Base-by-base conservation (phyloP, 2,329 filamentous ascomycete genomes). In the Colletotrichum falcatum region DNA sequence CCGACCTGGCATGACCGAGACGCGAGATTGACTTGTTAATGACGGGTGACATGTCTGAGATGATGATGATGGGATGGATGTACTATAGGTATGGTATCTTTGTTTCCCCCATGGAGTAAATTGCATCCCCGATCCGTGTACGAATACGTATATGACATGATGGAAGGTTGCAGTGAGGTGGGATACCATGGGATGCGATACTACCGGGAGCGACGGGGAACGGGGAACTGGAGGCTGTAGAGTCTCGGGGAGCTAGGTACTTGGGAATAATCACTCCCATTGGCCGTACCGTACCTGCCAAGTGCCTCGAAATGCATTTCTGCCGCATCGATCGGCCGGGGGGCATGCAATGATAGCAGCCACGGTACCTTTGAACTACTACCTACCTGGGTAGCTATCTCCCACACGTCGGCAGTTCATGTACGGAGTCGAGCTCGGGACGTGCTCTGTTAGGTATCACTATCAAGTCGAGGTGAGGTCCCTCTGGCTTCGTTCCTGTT, bases 251-350 rank as follows among this genome's bases (percentile, higher is more conserved):
- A n/a, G n/a, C n/a, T n/a, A n/a, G n/a, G n/a, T n/a, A n/a, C n/a
- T n/a, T n/a, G n/a, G n/a, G n/a, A n/a, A n/a, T n/a, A n/a, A n/a
- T n/a, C 12, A 39, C 37, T 16, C 3, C 12, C 18, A 51, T 26
- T 26, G 3, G 20, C 39, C 39, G 6, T 20, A 26, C 6, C 37
- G 63, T 66, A 70, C 8, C 56, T 70, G 67, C 56, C 51, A 70
- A 66, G 63, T 66, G 33, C 26, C 65, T 37, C 26, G 11, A 3
- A 28, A 16, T n/a, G 63, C n/a, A 33, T 35, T 66, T 66, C 51
- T 61, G 63, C 49, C 51, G 35, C 35, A 37, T 37, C 35, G 11
- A 14, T 14, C n/a, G n/a, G n/a, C n/a, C n/a, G n/a, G n/a, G n/a
- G n/a, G n/a, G n/a, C n/a, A n/a, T n/a, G n/a, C n/a, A n/a, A n/a